phyloP scores from a whole-genome alignment of 352 stramenopile species.

The Globisporangium nagaii region DNA sequence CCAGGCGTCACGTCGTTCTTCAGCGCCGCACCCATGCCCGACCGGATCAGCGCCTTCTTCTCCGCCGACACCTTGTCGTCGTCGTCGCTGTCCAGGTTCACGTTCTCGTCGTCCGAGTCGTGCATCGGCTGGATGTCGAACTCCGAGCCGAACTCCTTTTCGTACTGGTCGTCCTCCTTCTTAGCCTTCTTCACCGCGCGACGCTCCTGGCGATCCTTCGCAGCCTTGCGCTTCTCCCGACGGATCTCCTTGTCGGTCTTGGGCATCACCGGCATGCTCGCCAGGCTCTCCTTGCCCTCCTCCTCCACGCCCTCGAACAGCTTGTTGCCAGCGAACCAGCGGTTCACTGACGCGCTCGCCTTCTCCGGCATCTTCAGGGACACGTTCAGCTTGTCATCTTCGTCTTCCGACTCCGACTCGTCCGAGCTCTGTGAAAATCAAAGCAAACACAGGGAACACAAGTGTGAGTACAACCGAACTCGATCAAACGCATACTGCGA shows the following conservation, averaged over 20 bases:
- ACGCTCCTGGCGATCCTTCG: slow-evolving; percentile 88
- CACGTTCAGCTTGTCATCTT: slow-evolving; percentile 60
- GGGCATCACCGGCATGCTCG: slow-evolving; percentile 82
- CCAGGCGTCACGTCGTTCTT: slow-evolving; percentile 15
- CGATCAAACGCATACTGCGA: too few relatives aligned
- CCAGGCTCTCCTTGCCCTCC: slow-evolving; percentile 33
- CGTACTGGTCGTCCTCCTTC: slow-evolving; percentile 82
- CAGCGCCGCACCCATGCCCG: slow-evolving; percentile 72
- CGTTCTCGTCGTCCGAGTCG: slow-evolving; percentile 32
- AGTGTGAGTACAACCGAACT: too few relatives aligned
- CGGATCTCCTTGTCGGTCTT: slow-evolving; percentile 99
- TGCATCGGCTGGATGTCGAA: slow-evolving; percentile 53
- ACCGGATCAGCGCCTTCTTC: slow-evolving; percentile 82
- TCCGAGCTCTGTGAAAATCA: slow-evolving; percentile 70
- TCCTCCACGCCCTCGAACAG: slow-evolving; percentile 74
- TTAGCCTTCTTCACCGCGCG: slow-evolving; percentile 69
- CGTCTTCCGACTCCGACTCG: slow-evolving; percentile 49
- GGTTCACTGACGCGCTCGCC: slow-evolving; percentile 62
- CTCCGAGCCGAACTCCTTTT: slow-evolving; percentile 68
- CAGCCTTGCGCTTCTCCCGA: slow-evolving; percentile 96
- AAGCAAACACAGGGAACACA: neutral
- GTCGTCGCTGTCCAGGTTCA: slow-evolving; percentile 27
- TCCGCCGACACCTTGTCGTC: slow-evolving; percentile 55
- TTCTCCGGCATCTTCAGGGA: slow-evolving; percentile 77
- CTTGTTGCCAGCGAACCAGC: slow-evolving; percentile 84